Conservation (phyloP, 2,329 filamentous ascomycete genomes). For the Pseudogymnoascus destructans region DNA sequence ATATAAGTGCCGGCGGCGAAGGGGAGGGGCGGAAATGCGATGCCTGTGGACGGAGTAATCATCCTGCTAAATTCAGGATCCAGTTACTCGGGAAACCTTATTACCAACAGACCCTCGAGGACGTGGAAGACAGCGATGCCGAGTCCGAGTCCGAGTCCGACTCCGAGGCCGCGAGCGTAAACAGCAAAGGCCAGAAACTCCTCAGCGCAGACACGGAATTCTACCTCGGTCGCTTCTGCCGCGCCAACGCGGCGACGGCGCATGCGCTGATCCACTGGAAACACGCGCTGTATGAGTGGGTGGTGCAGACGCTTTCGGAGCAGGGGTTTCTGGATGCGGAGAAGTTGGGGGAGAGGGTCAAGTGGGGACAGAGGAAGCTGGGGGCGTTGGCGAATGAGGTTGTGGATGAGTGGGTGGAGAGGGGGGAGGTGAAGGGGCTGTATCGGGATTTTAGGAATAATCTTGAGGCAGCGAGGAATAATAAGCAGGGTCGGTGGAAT, state of each 20-base stretch:
- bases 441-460: constrained; percentile 53
- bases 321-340: constrained; percentile 44
- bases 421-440: constrained; percentile 45
- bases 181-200: constrained; percentile 36
- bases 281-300: constrained; percentile 57
- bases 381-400: constrained; percentile 49
- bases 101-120: constrained; percentile 49
- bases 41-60: constrained; percentile 56
- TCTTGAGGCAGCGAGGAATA: constrained; percentile 43
- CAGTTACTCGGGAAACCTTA: constrained; percentile 55
- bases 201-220: constrained; percentile 34
- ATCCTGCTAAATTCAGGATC: constrained; percentile 53
- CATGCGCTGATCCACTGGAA: constrained; percentile 68
- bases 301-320: constrained; percentile 45
- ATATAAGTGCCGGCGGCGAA: constrained; percentile 29
- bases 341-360: constrained; percentile 47
- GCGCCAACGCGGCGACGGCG: constrained; percentile 52
- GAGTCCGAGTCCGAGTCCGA: constrained; percentile 26
- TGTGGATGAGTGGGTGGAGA: constrained; percentile 48
- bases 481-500: constrained; percentile 24
- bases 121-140: constrained; percentile 38
- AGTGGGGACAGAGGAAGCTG: constrained; percentile 45
- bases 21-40: constrained; percentile 43
- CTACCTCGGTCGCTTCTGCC: constrained; percentile 44
- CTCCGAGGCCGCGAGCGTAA: constrained; percentile 25